A percentile compares a stretch with the other conserved stretches of the same genome.
These are phyloP conservation scores for Ophidiomyces ophidiicola DNA, from an alignment of 2,329 filamentous ascomycete species.

Conservation along the genomic window DNA sequence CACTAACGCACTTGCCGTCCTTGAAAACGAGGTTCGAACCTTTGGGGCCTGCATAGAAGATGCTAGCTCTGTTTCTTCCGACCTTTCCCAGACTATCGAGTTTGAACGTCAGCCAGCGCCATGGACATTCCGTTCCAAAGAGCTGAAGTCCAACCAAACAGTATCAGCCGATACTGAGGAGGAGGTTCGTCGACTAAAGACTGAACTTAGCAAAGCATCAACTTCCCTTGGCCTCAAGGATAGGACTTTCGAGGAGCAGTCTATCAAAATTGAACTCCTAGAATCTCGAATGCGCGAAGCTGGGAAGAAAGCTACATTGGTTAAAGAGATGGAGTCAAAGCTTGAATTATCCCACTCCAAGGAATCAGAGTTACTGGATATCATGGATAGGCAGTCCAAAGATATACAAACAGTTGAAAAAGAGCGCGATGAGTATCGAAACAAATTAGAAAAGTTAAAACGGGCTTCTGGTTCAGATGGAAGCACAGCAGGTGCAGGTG, in stretches of 20 bases:
- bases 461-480: constrained; percentile 30
- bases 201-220: constrained; percentile 66
- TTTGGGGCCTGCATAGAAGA: constrained; percentile 55
- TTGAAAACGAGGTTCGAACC: constrained; percentile 54
- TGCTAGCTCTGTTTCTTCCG: constrained; percentile 55
- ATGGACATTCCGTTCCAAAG: constrained; percentile 70
- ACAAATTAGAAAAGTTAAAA: constrained; percentile 34
- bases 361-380: constrained; percentile 24
- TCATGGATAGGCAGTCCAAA: constrained; percentile 27
- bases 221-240: constrained; percentile 61
- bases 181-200: constrained; percentile 66
- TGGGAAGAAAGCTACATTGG: constrained; percentile 54
- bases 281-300: constrained; percentile 79
- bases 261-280: constrained; percentile 87
- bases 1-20: constrained; percentile 54
- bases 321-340: constrained; percentile 34
- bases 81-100: constrained; percentile 61
- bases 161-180: constrained; percentile 73
- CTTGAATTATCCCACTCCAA: constrained; percentile 30
- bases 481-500: constrained; percentile 26
- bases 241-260: constrained; percentile 68
- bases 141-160: constrained; percentile 70
- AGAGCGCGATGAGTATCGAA: constrained; percentile 32
- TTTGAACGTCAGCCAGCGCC: constrained; percentile 66
- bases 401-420: constrained; percentile 28